A percentile compares a stretch with the other conserved stretches of the same genome.
Conservation (phyloP, 2,329 filamentous ascomycete genomes). For the Penicillium capsulatum region DNA sequence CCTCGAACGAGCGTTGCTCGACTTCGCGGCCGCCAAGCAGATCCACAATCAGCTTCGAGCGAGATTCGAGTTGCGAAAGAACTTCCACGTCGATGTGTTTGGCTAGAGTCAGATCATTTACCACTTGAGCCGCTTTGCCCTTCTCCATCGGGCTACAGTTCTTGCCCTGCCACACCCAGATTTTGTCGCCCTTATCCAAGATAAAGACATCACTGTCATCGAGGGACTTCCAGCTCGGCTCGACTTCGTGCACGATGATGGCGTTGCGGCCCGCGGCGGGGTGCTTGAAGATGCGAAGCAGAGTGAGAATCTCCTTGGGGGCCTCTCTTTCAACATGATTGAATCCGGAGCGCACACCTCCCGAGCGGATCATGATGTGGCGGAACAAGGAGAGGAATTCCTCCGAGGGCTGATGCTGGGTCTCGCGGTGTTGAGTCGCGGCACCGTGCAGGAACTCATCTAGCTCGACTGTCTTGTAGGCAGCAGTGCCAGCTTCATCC, state of each 20-base stretch:
- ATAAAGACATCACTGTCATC: slow-evolving; percentile 66
- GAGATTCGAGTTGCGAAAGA: slow-evolving; percentile 54
- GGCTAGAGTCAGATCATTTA: slow-evolving; percentile 54
- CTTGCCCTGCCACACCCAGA: slow-evolving; percentile 67
- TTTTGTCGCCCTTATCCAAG: slow-evolving; percentile 59
- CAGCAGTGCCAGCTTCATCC: slow-evolving; percentile 65
- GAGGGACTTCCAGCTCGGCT: slow-evolving; percentile 57
- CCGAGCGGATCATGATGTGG: slow-evolving; percentile 55
- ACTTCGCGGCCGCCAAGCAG: slow-evolving; percentile 51
- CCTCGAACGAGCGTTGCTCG: slow-evolving; percentile 41
- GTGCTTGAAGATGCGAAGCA: slow-evolving; percentile 62
- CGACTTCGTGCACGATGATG: slow-evolving; percentile 61
- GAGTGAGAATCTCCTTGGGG: slow-evolving; percentile 46
- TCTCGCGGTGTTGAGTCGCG: slow-evolving; percentile 62
- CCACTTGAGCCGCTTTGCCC: slow-evolving; percentile 63
- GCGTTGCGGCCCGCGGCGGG: slow-evolving; percentile 48
- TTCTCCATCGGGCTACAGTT: slow-evolving; percentile 66
- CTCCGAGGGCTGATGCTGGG: slow-evolving; percentile 56
- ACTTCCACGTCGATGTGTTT: slow-evolving; percentile 64
- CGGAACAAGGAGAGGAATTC: slow-evolving; percentile 61
- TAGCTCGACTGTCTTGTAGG: slow-evolving; percentile 67
- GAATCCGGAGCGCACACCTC: slow-evolving; percentile 61
- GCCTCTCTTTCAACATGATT: slow-evolving; percentile 55
- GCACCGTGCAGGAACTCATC: slow-evolving; percentile 62
- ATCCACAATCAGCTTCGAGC: slow-evolving; percentile 51